phyloP scores from a whole-genome alignment of 768 basidiomycete species.

The Mycena maculata region DNA sequence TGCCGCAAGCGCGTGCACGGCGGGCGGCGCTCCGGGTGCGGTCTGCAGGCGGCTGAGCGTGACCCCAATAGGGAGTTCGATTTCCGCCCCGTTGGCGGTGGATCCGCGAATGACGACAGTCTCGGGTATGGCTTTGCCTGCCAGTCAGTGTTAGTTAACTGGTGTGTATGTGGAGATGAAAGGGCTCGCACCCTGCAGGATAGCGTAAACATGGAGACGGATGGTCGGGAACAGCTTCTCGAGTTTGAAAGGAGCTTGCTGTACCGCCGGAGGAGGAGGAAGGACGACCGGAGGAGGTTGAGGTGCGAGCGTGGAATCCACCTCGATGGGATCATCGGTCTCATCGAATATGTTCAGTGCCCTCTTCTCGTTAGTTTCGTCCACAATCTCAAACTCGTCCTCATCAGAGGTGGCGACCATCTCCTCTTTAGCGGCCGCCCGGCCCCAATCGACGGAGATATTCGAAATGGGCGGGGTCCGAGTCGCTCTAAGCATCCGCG shows the following conservation, averaged over 20 bases:
- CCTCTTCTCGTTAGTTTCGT: constrained; percentile 4
- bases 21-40: constrained; percentile 17
- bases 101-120: constrained; percentile 29
- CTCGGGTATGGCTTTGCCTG: constrained; percentile 33
- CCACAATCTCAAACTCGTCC: constrained; percentile 32
- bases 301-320: constrained; percentile 9
- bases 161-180: background rate
- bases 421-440: background rate
- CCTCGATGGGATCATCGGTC: background rate
- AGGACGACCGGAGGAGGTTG: constrained; percentile 18
- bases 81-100: constrained; percentile 25
- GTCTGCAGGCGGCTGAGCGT: constrained; percentile 30
- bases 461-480: constrained; percentile 48
- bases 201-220: constrained; percentile 28
- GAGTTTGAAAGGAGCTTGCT: constrained; percentile 28
- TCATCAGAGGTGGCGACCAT: background rate
- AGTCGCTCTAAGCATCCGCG: constrained; percentile 54
- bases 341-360: constrained; percentile 33
- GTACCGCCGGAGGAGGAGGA: constrained; percentile 16
- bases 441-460: constrained; percentile 54
- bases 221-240: constrained; percentile 24
- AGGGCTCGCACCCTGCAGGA: constrained; percentile 26
- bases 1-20: constrained; percentile 29
- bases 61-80: constrained; percentile 29
- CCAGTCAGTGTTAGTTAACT: background rate